Evolutionary conservation across 1,284 basidiomycete genomes (phyloP).

Genomic region (Paramarasmius palmivorus): DNA sequence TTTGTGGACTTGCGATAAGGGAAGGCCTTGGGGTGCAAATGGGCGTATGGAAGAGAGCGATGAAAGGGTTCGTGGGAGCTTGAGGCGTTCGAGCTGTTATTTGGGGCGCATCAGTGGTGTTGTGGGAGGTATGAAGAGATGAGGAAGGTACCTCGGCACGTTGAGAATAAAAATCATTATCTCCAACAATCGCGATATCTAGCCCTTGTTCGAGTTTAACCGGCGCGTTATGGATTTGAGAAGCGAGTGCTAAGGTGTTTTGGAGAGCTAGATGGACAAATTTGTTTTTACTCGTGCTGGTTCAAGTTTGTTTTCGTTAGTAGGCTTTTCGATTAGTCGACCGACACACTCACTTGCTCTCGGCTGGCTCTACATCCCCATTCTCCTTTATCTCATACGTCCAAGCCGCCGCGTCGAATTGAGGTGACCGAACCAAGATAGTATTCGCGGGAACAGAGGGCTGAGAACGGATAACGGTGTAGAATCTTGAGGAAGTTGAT

Average conservation of each 20-base stretch:
- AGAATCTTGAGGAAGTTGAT: conserved; percentile 93
- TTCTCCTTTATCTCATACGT: conserved; percentile 57
- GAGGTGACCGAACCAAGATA: conserved; percentile 88
- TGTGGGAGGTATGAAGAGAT: conserved; percentile 14
- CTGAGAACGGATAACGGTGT: conserved; percentile 61
- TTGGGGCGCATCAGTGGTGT: conserved; percentile 3
- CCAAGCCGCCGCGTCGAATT: conserved; percentile 86
- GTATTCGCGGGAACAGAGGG: conserved; percentile 30
- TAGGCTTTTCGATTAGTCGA: conserved; percentile 26
- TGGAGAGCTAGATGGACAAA: conserved; percentile 90
- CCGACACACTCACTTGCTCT: conserved; percentile 38
- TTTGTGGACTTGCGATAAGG: conserved; percentile 87
- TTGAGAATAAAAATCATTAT: conserved; percentile 99
- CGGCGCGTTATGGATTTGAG: conserved; percentile 42
- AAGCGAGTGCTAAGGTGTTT: conserved; percentile 70
- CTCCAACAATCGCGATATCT: conserved; percentile 83
- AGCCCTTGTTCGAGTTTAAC: conserved; percentile 53
- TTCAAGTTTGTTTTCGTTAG: conserved; percentile 85
- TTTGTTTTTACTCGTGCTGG: conserved; percentile 71
- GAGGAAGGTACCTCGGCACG: conserved; percentile 62
- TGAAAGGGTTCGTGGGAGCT: conserved; percentile 59
- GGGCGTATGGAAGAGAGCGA: conserved; percentile 70
- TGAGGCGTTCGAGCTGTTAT: conserved; percentile 63
- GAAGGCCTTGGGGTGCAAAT: conserved; percentile 74
- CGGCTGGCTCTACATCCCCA: conserved; percentile 44